These are phyloP conservation scores for Carnegiea gigantea DNA, from an alignment of 179 eudicot genomes.

Conservation along the genomic window DNA sequence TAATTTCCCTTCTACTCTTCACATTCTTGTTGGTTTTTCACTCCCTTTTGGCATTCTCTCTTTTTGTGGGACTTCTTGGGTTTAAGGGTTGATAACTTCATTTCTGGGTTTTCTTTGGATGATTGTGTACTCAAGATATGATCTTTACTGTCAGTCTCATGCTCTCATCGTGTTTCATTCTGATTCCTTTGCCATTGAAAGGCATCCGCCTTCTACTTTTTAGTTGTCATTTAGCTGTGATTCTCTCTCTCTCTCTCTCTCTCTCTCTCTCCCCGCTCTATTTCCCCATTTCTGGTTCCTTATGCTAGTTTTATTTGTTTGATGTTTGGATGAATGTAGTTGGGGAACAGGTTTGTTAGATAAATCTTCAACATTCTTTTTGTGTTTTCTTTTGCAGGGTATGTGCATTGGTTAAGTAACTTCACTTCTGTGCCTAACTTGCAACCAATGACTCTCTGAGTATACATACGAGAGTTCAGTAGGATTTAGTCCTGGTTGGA, in stretches of 20 bases:
- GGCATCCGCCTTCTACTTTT: not conserved
- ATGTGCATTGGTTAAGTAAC: constrained; percentile 9
- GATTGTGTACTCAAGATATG: constrained; percentile 21
- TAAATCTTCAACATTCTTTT: constrained; percentile 18
- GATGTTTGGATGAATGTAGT: not conserved
- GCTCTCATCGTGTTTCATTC: not conserved
- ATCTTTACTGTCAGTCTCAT: constrained; percentile 23
- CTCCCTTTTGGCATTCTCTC: not conserved
- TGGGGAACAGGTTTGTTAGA: constrained; percentile 1
- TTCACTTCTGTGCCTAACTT: not conserved
- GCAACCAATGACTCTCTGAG: not conserved
- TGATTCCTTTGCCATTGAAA: constrained; percentile 7
- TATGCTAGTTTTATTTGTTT: not conserved
- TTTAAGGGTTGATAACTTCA: not conserved
- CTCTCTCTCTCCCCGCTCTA: not conserved
- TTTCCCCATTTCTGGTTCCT: not conserved
- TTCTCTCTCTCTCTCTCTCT: not conserved
- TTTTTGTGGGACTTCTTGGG: constrained; percentile 1
- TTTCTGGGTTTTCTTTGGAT: constrained; percentile 3
- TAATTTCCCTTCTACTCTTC: not conserved
- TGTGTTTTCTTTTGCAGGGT: constrained; percentile 22
- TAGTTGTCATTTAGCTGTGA: not conserved
- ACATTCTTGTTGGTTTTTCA: not conserved
- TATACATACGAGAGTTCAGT: not conserved
- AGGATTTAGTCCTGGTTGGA: constrained; percentile 4